Evolutionary conservation across 179 eudicot species (phyloP).

Genomic region (Heliamphora pulchella): DNA sequence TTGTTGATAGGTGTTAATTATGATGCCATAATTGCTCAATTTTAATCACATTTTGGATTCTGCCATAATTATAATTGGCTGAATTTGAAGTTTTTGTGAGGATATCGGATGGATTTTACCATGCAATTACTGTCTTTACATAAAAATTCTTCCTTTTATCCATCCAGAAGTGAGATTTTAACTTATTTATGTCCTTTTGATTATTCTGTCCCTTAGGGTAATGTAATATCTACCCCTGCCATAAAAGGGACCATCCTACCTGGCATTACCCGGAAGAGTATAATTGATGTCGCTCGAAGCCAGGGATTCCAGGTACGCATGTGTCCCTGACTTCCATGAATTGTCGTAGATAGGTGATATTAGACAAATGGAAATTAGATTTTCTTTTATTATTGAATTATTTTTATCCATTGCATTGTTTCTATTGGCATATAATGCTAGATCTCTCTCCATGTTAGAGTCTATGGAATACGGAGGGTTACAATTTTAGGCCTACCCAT

Average conservation of each 20-base stretch:
- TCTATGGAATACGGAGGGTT: not conserved
- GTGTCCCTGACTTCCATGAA: not conserved
- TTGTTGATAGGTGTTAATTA: not conserved
- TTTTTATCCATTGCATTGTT: not conserved
- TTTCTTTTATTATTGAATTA: not conserved
- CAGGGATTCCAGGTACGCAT: slow-evolving; percentile 76
- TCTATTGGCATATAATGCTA: not conserved
- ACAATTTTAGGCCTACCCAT: not conserved
- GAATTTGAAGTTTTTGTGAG: not conserved
- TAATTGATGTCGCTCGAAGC: slow-evolving; percentile 77
- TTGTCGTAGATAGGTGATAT: not conserved
- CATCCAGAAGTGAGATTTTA: not conserved
- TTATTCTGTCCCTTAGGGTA: slow-evolving; percentile 43
- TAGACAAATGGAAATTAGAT: not conserved
- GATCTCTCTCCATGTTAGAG: not conserved
- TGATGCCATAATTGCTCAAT: not conserved
- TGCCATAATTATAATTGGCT: not conserved
- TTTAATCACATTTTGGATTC: not conserved
- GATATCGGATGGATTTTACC: too few species aligned
- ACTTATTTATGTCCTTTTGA: not conserved
- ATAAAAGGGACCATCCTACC: slow-evolving; percentile 92
- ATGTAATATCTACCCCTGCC: slow-evolving; percentile 74
- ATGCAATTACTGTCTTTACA: not conserved
- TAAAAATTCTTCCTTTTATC: not conserved
- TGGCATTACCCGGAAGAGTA: slow-evolving; percentile 91